Evolutionary conservation across 2,329 filamentous ascomycete genomes (phyloP).

Genomic region (Phyllosticta citrichinensis): DNA sequence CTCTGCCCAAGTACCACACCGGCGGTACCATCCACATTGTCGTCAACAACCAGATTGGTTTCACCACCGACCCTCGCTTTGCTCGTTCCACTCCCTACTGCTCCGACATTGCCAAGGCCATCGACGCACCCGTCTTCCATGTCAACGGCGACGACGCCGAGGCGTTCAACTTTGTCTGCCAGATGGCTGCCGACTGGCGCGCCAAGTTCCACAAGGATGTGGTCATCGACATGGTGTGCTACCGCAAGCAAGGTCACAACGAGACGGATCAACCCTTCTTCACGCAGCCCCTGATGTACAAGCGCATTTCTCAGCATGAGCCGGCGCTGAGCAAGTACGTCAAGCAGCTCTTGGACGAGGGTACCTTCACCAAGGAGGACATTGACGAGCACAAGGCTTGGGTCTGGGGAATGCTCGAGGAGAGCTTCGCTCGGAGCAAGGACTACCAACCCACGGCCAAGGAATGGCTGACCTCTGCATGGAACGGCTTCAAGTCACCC

Average conservation of each 20-base stretch:
- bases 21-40: constrained; percentile 95
- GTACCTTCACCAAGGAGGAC: constrained; percentile 94
- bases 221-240: constrained; percentile 96
- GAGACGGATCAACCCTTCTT: constrained; percentile 99
- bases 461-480: constrained; percentile 97
- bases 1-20: constrained; percentile 89
- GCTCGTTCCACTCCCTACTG: constrained; percentile 97
- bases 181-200: constrained; percentile 94
- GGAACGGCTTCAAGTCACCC: constrained; percentile 99
- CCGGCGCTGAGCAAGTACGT: constrained; percentile 85
- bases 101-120: constrained; percentile 97
- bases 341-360: constrained; percentile 80
- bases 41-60: constrained; percentile 99
- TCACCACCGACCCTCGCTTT: constrained; percentile 96
- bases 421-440: constrained; percentile 94
- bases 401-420: constrained; percentile 98
- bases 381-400: constrained; percentile 99
- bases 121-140: constrained; percentile 97
- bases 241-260: constrained; percentile 98
- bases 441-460: constrained; percentile 94
- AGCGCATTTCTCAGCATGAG: constrained; percentile 79
- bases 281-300: constrained; percentile 99
- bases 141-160: constrained; percentile 98
- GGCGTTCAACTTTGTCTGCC: constrained; percentile 96
- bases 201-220: constrained; percentile 98